Evolutionary conservation across 495 filamentous ascomycete species (phyloP).

Genomic region (Trichocladium antarcticum): DNA sequence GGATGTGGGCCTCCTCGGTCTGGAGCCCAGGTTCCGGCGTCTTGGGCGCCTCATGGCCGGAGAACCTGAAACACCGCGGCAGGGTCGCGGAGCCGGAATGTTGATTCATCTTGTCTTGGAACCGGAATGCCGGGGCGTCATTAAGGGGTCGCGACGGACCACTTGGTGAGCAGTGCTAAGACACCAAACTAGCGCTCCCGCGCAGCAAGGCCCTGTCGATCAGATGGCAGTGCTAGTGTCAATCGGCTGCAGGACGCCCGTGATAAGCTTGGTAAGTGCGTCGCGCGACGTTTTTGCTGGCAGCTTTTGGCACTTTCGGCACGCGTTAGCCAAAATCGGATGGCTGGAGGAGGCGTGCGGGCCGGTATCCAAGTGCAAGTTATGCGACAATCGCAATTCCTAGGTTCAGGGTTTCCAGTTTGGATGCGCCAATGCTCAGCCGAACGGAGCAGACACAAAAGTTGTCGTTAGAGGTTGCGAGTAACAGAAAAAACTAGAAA

Average conservation of each 20-base stretch:
- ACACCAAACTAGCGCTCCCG: neutral
- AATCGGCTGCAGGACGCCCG: neutral
- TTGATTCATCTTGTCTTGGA: constrained; percentile 31
- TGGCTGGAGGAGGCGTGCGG: constrained; percentile 12
- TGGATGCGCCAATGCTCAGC: neutral
- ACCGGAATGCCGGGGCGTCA: constrained; percentile 21
- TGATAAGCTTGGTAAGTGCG: neutral
- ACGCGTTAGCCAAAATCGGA: constrained; percentile 10
- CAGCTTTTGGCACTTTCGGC: neutral
- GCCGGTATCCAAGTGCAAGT: too few species aligned
- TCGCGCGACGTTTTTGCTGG: neutral
- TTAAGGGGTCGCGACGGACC: constrained; percentile 10
- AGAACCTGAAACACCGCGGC: constrained; percentile 31
- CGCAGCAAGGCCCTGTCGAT: constrained; percentile 3
- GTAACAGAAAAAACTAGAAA: neutral
- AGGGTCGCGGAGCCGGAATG: constrained; percentile 34
- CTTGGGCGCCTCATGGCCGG: constrained; percentile 28
- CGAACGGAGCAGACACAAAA: neutral
- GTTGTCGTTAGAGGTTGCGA: neutral
- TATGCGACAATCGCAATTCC: neutral
- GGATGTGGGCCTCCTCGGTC: constrained; percentile 25
- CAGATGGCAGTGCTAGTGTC: neutral
- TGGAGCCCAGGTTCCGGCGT: constrained; percentile 35
- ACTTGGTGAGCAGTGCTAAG: neutral
- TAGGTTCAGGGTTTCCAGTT: neutral